These are phyloP conservation scores for Balamuthia mandrillaris DNA, from an alignment of 208 protist genomes.

Conservation along the genomic window DNA sequence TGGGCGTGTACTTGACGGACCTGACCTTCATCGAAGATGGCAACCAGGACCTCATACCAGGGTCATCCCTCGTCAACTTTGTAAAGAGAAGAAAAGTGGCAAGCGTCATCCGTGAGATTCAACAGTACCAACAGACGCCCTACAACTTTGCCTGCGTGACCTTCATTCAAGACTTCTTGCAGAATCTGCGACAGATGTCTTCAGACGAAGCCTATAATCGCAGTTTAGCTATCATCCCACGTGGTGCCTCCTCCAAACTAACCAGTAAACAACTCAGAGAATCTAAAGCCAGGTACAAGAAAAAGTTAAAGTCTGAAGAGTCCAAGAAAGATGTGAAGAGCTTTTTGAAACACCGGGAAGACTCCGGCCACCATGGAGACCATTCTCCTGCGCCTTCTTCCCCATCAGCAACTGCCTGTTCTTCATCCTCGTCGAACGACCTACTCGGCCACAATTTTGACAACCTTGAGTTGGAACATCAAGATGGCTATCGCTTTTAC, in stretches of 20 bases:
- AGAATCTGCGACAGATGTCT: neutral
- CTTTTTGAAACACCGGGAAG: too few relatives aligned
- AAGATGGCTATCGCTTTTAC: conserved; percentile 23
- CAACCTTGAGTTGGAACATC: too few relatives aligned
- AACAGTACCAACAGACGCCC: conserved; percentile 12
- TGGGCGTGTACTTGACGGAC: neutral
- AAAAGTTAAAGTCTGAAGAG: too few relatives aligned
- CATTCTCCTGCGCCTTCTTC: too few relatives aligned
- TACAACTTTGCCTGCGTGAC: conserved; percentile 8
- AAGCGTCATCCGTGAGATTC: neutral
- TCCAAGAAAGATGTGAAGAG: too few relatives aligned
- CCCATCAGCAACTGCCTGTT: too few relatives aligned
- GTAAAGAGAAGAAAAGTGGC: neutral
- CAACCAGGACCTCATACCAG: conserved; percentile 44
- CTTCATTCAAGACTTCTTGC: neutral
- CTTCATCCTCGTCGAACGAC: too few relatives aligned
- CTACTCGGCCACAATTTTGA: too few relatives aligned
- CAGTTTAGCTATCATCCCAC: neutral
- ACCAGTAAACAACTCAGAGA: neutral
- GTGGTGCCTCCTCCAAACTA: neutral
- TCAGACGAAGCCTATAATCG: neutral
- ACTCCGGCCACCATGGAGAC: too few relatives aligned
- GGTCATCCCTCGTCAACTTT: conserved; percentile 30
- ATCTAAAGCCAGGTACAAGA: neutral
- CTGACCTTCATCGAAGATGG: conserved; percentile 73